Base-by-base conservation (phyloP, 2,329 filamentous ascomycete genomes). In the Xylariales sp. region DNA sequence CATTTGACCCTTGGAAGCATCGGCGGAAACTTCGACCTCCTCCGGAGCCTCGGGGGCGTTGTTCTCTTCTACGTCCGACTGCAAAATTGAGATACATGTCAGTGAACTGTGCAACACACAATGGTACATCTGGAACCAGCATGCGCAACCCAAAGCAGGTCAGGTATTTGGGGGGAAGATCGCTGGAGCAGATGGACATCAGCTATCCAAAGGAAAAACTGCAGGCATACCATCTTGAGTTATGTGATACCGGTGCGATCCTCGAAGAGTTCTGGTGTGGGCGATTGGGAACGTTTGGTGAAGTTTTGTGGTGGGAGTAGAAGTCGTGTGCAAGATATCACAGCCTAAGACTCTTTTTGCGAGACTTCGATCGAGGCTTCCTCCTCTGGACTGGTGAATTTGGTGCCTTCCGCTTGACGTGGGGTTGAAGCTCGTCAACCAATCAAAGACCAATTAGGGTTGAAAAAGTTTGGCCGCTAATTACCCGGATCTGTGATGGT, bases 51-150 rank as follows among this genome's bases (percentile, higher is more conserved):
- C 86, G 73, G 87, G 84, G 71, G 84, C 82, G 73, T 81, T 85
- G 74, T 84, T 89, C 86, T 97, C 91, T 96, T 97, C 93, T 97
- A 91, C 91, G 89, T 97, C 91, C 89, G 91, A 97, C 93, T 96
- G 58, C 50, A 56, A 40, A 48, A 4, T 16, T 4, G 19, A 31
- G 16, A 29, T 9, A 42, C 18, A 18, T 12, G 36, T 39, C 14
- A 39, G 36, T 19, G 25, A 29, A n/a, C 7, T 32, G 33, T 27
- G 49, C 53, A 48, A 54, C 40, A 43, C 36, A 44, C 24, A 47
- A 39, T 45, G 16, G 29, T 19, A 43, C 25, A 19, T 35, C 42
- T 12, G 22, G 35, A 43, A 46, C 31, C 19, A 44, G 42, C 32
- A 14, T 45, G 32, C 31, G 33, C 31, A 32, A 21, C 15, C 20